A percentile compares a stretch with the other conserved stretches of the same genome.
phyloP scores from a whole-genome alignment of 2,329 filamentous ascomycete species.

The Madurella fahalii region DNA sequence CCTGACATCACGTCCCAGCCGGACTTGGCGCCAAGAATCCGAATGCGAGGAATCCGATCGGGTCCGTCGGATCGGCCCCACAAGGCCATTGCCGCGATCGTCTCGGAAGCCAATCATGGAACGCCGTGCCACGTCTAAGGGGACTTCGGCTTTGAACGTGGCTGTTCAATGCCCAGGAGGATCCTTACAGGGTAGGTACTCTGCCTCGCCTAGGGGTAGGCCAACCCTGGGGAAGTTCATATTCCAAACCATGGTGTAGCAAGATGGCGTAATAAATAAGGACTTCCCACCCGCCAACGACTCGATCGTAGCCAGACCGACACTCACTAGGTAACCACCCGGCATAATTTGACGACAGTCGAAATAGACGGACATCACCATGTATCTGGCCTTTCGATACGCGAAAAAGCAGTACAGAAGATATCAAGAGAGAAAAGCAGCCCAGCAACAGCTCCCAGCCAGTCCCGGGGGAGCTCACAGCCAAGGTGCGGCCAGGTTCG shows the following conservation, averaged over 20 bases:
- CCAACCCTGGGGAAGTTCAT: too few relatives aligned
- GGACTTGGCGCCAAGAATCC: neutral
- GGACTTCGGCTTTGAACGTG: neutral
- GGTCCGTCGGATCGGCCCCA: constrained; percentile 5
- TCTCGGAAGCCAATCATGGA: constrained; percentile 3
- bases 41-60: constrained; percentile 16
- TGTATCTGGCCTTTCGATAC: constrained; percentile 25
- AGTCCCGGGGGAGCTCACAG: neutral
- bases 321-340: too few relatives aligned
- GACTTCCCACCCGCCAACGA: neutral
- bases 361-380: constrained; percentile 11
- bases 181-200: too few relatives aligned
- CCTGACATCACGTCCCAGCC: too few relatives aligned
- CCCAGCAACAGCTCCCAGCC: neutral
- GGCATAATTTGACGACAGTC: too few relatives aligned
- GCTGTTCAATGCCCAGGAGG: too few relatives aligned
- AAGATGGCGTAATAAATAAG: neutral
- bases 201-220: too few relatives aligned
- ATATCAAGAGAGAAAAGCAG: constrained; percentile 9
- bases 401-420: constrained; percentile 21
- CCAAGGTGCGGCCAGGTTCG: neutral
- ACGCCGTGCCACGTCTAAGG: neutral
- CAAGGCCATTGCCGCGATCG: neutral
- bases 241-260: too few relatives aligned
- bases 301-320: too few relatives aligned